Evolutionary conservation across 1,284 basidiomycete genomes (phyloP), one percentile per base, ranked within the genome.

Genomic region (Cryptococcus sp.): DNA sequence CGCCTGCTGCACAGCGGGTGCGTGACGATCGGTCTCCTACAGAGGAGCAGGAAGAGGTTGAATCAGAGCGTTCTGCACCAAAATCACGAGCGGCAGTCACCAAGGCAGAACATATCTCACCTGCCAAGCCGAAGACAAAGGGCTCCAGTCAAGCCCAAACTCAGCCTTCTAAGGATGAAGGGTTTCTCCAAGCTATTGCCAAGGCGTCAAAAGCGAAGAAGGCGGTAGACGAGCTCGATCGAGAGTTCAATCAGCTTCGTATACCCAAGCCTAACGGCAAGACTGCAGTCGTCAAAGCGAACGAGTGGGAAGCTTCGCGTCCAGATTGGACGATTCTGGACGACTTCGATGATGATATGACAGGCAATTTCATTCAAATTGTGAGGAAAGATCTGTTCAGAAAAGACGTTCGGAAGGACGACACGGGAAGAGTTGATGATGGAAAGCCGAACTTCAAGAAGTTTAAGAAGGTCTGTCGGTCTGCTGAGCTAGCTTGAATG

Each of bases 361-460:
- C 86, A 52, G 91, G 91, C 0, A 93, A 93, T 68, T 93, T 93
- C 61, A 92, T 93, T 86, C 83, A 88, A 23, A 83, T 93, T 41
- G 79, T 90, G 19, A 65, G 63, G 39, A 71, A 67, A 54, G 70
- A 78, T 61, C 59, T 79, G 61, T 75, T 74, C 48, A 59, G 78
- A 44, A 76, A 75, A 55, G 89, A 91, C 68, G 43, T 58, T 41
- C 64, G 56, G 47, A 45, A 56, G 25, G 55, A 45, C 20, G 49
- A 50, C 65, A 29, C 65, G 67, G 38, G 34, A 39, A 60, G 61
- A 23, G 60, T 79, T 5, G 78, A 83, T 19, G 87, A 82, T 54
- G 85, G 85, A 0, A 80, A 80, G 58, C 85, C 85, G 1, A 87
- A 93, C 72, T 93, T 87, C 77, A 93, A 93, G 75, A 93, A 89